Base-by-base conservation (phyloP, 2,329 filamentous ascomycete species). In the Huntiella omanensis region DNA sequence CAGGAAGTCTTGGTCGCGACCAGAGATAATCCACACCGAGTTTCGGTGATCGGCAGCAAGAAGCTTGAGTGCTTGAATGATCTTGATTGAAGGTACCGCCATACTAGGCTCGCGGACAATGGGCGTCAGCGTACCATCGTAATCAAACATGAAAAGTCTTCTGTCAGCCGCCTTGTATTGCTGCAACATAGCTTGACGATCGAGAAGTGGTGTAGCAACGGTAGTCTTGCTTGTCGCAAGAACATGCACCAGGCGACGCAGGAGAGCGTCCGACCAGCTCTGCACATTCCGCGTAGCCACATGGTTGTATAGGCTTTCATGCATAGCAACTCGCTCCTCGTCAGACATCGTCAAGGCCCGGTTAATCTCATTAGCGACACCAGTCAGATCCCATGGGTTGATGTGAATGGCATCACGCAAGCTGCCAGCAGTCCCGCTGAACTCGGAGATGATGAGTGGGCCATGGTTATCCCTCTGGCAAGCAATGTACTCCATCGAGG, bases 131-230 rank as follows among this genome's bases (percentile, higher is more conserved):
- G 91, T 98, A 41, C 91, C 91, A 59, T 98, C 91, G 57, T 98
- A 98, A 64, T 98, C 91, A 58, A 96, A 95, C 83, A 98, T 88
- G 67, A 96, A 94, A 3, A 98, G 69, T 8, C 91, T 77, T 62
- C 83, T 84, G 51, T 73, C 73, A 3, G 85, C 77, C 35, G 71
- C 66, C 50, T 77, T 75, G 61, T 95, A 96, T 50, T 79, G 78
- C 46, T 70, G 65, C 34, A 93, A 66, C 53, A 95, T 63, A 51
- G 75, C 69, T 3, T 76, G 69, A 33, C 78, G 77, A 58, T 96
- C 86, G 15, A 96, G 73, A 1, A 80, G 70, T 0, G 88, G 88
- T 1, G 88, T 96, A 3, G 80, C 75, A 49, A 80, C 74, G 8
- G 77, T 73, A 50, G 81, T 77, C 53, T 81, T 80, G 55, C 80